Base-by-base conservation (phyloP, 306 rosid species). In the Fragaria nilgerrensis region DNA sequence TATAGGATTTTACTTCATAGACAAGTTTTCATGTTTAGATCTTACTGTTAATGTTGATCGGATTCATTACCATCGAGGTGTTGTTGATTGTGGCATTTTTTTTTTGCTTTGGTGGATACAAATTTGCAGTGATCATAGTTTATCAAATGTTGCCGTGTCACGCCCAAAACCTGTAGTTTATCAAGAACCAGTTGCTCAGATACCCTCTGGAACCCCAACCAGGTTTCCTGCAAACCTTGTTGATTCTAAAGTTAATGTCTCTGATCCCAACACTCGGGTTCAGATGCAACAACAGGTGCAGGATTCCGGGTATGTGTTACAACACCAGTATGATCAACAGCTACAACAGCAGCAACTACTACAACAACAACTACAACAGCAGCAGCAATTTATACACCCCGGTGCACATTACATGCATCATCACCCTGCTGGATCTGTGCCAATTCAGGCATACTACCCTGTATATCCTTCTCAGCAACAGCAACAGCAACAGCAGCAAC, bases 401-500 rank as follows among this genome's bases (percentile, higher is more conserved):
- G 93, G 93, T 61, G 76, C 96, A 19, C 98, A 90, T 70, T 95
- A 87, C 87, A 81, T 92, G 70, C 97, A 88, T 52, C 97, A 87
- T 14, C 83, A 86, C 47, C 90, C 93, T 59, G 69, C 87, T 37
- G 93, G 89, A 43, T 70, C 86, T 3, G 64, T 85, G 68, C 90
- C 82, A 9, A 74, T 92, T 41, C 79, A 93, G 14, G 83, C 97
- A 16, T 95, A 88, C 66, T 95, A 82, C 84, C 97, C 96, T 72
- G 89, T 92, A 66, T 94, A 95, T 87, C 91, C 93, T 74, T 77
- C 97, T 72, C 97, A 91, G 86, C 98, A 87, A 65, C 95, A 88
- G 53, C 77, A 56, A 0, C 65, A 23, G 1, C 62, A 56, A 4
- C 61, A 20, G 8, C 64, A 11, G 1, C 62, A 55, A 0, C 62